These are phyloP conservation scores for Cladosporium sp. DNA, from an alignment of 2,329 filamentous ascomycete species.

Conservation along the genomic window DNA sequence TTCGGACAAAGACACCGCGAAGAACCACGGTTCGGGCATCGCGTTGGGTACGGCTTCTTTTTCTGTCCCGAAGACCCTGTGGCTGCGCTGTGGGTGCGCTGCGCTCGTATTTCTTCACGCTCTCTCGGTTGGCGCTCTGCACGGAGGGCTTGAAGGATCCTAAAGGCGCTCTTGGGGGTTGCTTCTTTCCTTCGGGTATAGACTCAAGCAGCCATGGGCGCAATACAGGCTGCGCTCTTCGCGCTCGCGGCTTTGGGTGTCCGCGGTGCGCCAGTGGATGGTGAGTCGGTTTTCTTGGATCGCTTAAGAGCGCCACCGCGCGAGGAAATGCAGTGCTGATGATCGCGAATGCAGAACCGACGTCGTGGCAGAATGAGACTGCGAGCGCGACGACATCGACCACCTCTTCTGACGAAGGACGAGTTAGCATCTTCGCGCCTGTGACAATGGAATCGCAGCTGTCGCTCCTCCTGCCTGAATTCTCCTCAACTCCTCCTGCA, in stretches of 20 bases:
- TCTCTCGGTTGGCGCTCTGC: not conserved
- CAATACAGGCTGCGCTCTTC: not conserved
- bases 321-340: not conserved
- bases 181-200: not conserved
- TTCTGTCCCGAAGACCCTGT: not conserved
- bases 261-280: not conserved
- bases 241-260: not conserved
- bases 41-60: not conserved
- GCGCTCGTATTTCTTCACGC: not conserved
- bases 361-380: slow-evolving; percentile 3
- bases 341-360: not conserved
- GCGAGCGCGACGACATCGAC: not conserved
- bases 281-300: not conserved
- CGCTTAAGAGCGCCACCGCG: not conserved
- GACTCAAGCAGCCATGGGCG: not conserved
- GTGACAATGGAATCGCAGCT: not conserved
- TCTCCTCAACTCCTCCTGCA: not conserved
- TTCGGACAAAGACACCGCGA: no score
- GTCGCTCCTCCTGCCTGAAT: not conserved
- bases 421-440: slow-evolving; percentile 1
- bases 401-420: not conserved
- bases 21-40: no score
- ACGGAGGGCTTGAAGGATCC: not conserved
- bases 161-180: not conserved
- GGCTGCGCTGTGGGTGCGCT: not conserved